Base-by-base conservation (phyloP, 2,329 filamentous ascomycete genomes). In the Penicillium sp. region DNA sequence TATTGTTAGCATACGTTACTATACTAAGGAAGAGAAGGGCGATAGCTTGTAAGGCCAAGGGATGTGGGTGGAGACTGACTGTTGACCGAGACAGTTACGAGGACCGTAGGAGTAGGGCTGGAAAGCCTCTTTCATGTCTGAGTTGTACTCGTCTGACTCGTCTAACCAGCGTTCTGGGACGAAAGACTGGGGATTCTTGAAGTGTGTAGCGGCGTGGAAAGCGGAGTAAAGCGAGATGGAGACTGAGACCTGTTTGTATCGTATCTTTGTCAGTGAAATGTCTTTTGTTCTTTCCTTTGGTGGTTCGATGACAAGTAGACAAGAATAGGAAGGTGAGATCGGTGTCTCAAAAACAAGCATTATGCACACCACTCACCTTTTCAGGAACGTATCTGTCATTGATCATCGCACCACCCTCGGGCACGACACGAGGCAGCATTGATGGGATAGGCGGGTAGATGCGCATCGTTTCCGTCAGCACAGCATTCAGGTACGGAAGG, bases 121-220 rank as follows among this genome's bases (percentile, higher is more conserved):
- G 11, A 69, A 51, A 0, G 52, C 56, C 1, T 64, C 64, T 14
- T 59, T 56, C 9, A 66, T 67, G 36, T 75, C 72, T 4, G 47
- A 44, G 2, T 31, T 43, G 36, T 64, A 70, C n/a, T 41, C 19
- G 10, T 31, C 18, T 11, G 41, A 43, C 19, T 53, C 52, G 0
- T 41, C 7, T 3, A 70, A 44, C 67, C 67, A 70, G 11, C 68
- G 62, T 28, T 71, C 62, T 7, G 66, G 64, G 10, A 59, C 38
- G 43, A 62, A 71, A 14, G 30, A 29, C 18, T 63, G 45, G 5
- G 60, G 47, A 2, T 58, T 33, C 14, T 50, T 49, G 54, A 63
- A 63, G 39, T 63, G 52, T 10, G 37, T 12, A 2, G 46, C 30
- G 1, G 54, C 19, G 11, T 31, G 39, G 38, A 56, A 58, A 10